Evolutionary conservation across 2,329 filamentous ascomycete genomes (phyloP).

Genomic region (Cladophialophora exuberans): DNA sequence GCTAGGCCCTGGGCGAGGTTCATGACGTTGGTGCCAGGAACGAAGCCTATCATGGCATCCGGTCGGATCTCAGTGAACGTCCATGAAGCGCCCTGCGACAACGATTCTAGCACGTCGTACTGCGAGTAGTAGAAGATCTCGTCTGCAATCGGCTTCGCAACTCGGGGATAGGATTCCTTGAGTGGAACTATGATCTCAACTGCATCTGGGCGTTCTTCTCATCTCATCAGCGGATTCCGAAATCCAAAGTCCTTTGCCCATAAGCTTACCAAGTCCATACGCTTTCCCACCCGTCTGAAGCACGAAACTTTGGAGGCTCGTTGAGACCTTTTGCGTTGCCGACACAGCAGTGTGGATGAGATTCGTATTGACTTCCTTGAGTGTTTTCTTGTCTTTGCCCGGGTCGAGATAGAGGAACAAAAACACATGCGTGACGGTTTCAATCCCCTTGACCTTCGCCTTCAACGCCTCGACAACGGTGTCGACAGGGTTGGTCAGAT

Average conservation of each 20-base stretch:
- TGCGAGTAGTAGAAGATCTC: slow-evolving; percentile 39
- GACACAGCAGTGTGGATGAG: slow-evolving; percentile 45
- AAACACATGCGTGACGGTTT: slow-evolving; percentile 46
- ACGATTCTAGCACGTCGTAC: slow-evolving; percentile 32
- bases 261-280: slow-evolving; percentile 38
- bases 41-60: slow-evolving; percentile 39
- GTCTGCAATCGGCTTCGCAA: slow-evolving; percentile 35
- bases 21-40: slow-evolving; percentile 37
- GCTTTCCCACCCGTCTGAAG: slow-evolving; percentile 45
- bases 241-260: not conserved
- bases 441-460: slow-evolving; percentile 40
- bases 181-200: slow-evolving; percentile 39
- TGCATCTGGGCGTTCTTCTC: slow-evolving; percentile 39
- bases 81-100: slow-evolving; percentile 37
- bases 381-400: slow-evolving; percentile 31
- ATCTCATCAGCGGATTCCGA: too few relatives aligned
- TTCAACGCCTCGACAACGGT: slow-evolving; percentile 37
- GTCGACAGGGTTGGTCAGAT: slow-evolving; percentile 36
- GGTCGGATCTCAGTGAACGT: slow-evolving; percentile 43
- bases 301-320: slow-evolving; percentile 38
- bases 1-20: slow-evolving; percentile 38
- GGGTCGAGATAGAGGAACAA: slow-evolving; percentile 36
- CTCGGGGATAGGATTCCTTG: slow-evolving; percentile 37
- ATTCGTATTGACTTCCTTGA: slow-evolving; percentile 40
- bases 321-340: slow-evolving; percentile 37